Evolutionary conservation across 2,329 filamentous ascomycete genomes (phyloP).

Genomic region (Talaromyces sp.): DNA sequence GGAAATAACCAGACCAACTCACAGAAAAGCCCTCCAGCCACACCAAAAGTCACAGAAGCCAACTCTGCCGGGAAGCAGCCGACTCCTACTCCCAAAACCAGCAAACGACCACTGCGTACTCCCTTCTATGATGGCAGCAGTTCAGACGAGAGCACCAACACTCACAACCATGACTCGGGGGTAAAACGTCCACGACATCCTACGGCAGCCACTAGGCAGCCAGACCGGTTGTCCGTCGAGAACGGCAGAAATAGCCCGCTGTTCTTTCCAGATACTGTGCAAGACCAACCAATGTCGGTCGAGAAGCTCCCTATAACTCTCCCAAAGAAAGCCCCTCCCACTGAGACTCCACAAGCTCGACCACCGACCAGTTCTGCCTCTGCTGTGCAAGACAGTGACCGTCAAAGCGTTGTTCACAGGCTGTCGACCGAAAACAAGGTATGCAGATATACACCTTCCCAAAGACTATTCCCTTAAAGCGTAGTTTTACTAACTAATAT

Average conservation of each 20-base stretch:
- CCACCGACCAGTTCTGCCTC: neutral
- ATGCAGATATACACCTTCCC: neutral
- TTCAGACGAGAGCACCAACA: neutral
- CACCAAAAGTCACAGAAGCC: neutral
- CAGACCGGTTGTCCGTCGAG: neutral
- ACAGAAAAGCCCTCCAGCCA: neutral
- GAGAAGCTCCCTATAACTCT: neutral
- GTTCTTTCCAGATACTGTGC: neutral
- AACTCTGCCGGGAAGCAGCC: neutral
- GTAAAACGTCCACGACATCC: neutral
- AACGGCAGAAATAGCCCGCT: neutral
- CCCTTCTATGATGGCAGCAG: neutral
- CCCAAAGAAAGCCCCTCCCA: neutral
- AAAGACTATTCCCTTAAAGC: neutral
- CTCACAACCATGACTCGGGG: neutral
- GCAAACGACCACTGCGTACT: neutral
- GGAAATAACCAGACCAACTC: neutral
- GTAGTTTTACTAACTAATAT: neutral
- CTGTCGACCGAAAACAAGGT: neutral
- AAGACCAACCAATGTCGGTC: neutral
- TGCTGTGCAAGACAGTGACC: neutral
- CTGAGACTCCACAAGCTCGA: no score
- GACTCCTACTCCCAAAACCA: neutral
- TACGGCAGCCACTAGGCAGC: neutral
- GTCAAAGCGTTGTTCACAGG: neutral